Evolutionary conservation across 257 asterid species (phyloP).

Genomic region (Ophiorrhiza pumila): DNA sequence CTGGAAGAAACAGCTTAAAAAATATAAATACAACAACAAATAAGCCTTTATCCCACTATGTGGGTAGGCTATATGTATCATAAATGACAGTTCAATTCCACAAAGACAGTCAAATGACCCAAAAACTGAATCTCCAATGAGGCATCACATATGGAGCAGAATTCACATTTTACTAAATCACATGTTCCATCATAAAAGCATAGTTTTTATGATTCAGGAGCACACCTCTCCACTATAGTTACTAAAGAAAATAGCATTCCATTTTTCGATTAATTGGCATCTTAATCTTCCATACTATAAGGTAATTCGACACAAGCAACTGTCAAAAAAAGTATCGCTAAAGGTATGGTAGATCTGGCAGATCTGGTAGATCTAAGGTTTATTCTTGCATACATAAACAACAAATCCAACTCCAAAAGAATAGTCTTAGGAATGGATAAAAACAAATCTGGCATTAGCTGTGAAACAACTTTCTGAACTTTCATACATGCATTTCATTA

Average conservation of each 20-base stretch:
- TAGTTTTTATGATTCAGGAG: not conserved
- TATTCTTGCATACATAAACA: not conserved
- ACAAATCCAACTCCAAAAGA: not conserved
- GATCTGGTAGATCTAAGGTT: slow-evolving; percentile 14
- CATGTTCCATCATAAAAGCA: not conserved
- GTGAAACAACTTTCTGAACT: not conserved
- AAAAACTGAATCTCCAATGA: not conserved
- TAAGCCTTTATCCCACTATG: too few species aligned
- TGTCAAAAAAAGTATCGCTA: not conserved
- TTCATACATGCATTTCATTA: too few species aligned
- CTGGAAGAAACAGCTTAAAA: not conserved
- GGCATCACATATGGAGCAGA: not conserved
- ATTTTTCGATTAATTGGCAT: not conserved
- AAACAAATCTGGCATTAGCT: not conserved
- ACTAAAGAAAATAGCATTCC: too few species aligned
- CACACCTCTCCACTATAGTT: not conserved
- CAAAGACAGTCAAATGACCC: too few species aligned
- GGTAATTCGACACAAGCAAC: not conserved
- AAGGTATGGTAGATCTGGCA: slow-evolving; percentile 27
- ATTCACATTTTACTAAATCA: not conserved
- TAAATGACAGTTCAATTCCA: too few species aligned
- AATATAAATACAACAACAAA: too few species aligned
- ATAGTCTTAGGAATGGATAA: too few species aligned
- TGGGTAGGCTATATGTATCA: too few species aligned
- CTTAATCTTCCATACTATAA: not conserved